Percentiles rank a stretch among this genome's conserved stretches.
Evolutionary conservation across 2,329 filamentous ascomycete species (phyloP).

Genomic region (Verticillium albo-atrum): DNA sequence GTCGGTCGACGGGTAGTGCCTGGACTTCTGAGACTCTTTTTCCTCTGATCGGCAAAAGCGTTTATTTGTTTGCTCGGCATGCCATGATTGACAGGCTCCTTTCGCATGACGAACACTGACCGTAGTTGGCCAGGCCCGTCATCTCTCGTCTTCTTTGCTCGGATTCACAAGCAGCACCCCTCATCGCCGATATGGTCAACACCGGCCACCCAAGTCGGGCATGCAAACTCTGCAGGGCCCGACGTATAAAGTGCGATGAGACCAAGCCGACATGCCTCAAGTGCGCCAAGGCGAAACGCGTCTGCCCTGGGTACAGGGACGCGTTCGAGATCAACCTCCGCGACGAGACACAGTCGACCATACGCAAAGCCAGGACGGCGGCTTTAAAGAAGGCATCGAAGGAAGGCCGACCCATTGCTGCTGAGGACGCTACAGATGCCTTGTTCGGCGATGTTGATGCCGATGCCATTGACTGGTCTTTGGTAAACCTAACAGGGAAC

Average conservation of each 20-base stretch:
- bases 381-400: slow-evolving; percentile 9
- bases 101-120: not conserved
- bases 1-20: not conserved
- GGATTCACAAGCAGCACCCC: not conserved
- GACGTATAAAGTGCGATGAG: slow-evolving; percentile 32
- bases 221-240: slow-evolving; percentile 23
- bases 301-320: slow-evolving; percentile 12
- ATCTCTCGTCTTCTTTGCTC: not conserved
- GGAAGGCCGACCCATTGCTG: slow-evolving; percentile 5
- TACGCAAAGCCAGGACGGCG: slow-evolving; percentile 13
- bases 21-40: not conserved
- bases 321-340: slow-evolving; percentile 14
- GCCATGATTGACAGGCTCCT: not conserved
- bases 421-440: slow-evolving; percentile 6
- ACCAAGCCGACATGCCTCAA: slow-evolving; percentile 25
- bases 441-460: not conserved
- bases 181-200: slow-evolving; percentile 8
- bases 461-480: not conserved
- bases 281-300: slow-evolving; percentile 21
- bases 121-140: not conserved
- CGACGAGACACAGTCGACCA: slow-evolving; percentile 13
- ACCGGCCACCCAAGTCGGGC: slow-evolving; percentile 12
- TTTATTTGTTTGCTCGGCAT: not conserved
- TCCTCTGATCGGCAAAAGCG: not conserved
- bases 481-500: not conserved